Percentiles rank a stretch among this genome's conserved stretches.
Evolutionary conservation across 331 rosid species (phyloP).

Genomic region (Pyracantha coccinea): DNA sequence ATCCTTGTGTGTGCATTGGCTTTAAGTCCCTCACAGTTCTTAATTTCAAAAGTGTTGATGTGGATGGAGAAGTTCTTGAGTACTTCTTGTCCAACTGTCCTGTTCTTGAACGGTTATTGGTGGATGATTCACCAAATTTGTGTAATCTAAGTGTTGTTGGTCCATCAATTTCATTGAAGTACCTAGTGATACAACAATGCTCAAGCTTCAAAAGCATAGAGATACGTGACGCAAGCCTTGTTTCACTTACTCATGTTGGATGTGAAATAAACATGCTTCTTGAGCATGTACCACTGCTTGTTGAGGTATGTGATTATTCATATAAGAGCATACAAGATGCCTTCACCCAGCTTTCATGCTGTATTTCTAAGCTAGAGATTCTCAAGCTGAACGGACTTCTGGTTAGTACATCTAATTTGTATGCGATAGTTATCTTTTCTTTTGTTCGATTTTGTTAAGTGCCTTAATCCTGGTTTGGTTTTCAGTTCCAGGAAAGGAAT

Average conservation of each 20-base stretch:
- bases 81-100: neutral
- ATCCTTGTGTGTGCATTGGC: conserved; percentile 1
- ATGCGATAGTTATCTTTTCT: neutral
- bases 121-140: neutral
- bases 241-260: neutral
- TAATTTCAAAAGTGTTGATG: neutral
- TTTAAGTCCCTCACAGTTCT: neutral
- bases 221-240: neutral
- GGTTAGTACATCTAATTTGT: neutral
- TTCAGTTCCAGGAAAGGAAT: neutral
- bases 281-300: neutral
- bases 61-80: neutral
- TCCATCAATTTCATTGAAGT: conserved; percentile 5
- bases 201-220: neutral
- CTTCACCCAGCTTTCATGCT: conserved; percentile 1
- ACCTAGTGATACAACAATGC: neutral
- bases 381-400: neutral
- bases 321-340: neutral
- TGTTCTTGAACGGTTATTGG: conserved; percentile 2
- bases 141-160: conserved; percentile 1
- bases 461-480: neutral
- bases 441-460: neutral
- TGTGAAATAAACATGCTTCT: neutral
- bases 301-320: neutral
- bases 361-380: conserved; percentile 12